Evolutionary conservation across 2,329 filamentous ascomycete genomes (phyloP).

Genomic region (Fusarium citri): DNA sequence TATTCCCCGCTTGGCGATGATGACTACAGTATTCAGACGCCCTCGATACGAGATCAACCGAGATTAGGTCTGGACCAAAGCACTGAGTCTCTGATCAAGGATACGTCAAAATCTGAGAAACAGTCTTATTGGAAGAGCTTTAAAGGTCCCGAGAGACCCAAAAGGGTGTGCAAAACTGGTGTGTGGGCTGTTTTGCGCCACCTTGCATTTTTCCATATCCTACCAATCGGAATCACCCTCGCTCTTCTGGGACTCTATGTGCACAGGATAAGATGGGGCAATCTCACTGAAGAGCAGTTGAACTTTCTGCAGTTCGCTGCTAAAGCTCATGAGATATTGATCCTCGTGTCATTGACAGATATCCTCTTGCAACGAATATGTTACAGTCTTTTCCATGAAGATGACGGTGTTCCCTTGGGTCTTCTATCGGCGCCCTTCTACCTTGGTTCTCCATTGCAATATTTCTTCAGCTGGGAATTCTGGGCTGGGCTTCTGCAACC

Average conservation of each 20-base stretch:
- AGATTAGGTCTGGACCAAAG: background rate
- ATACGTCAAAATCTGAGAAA: background rate
- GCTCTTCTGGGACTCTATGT: constrained; percentile 3
- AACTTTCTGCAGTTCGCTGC: constrained; percentile 12
- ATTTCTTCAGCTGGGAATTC: background rate
- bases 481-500: background rate
- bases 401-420: background rate
- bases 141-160: background rate
- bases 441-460: background rate
- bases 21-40: background rate
- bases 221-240: background rate
- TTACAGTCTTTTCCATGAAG: background rate
- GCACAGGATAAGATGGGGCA: background rate
- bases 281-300: background rate
- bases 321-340: background rate
- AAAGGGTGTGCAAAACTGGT: background rate
- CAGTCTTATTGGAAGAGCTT: constrained; percentile 1
- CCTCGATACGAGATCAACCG: background rate
- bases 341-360: constrained; percentile 3
- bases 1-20: background rate
- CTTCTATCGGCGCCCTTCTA: background rate
- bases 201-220: background rate
- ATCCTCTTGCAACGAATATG: background rate
- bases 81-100: background rate
- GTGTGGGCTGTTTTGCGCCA: background rate